These are phyloP conservation scores for Metarhizium brunneum DNA, from an alignment of 2,329 filamentous ascomycete species.

Conservation along the genomic window DNA sequence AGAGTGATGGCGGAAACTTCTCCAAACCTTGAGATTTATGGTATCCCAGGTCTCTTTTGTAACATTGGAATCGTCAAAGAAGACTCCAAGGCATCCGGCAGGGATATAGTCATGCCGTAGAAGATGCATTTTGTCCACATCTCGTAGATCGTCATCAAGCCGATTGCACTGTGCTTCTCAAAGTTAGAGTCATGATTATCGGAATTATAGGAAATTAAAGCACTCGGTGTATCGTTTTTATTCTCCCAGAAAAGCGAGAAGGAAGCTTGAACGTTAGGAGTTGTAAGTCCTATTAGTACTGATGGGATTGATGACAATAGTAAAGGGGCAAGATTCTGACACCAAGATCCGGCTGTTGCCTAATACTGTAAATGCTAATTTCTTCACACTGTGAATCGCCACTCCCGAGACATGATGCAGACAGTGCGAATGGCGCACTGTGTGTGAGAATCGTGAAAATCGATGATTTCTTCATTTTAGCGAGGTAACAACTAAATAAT, in stretches of 20 bases:
- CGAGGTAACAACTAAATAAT: background rate
- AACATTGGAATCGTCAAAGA: constrained; percentile 10
- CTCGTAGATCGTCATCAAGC: background rate
- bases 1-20: constrained; percentile 2
- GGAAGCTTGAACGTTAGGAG: background rate
- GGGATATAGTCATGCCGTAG: constrained; percentile 26
- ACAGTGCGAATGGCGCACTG: background rate
- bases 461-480: too few species aligned
- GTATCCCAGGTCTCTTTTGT: constrained; percentile 8
- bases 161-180: background rate
- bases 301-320: background rate
- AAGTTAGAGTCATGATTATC: background rate
- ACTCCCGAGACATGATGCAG: background rate
- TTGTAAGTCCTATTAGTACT: background rate
- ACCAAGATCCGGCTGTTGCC: too few species aligned
- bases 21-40: constrained; percentile 16
- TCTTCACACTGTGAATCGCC: too few species aligned
- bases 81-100: constrained; percentile 28
- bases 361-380: too few species aligned
- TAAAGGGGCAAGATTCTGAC: background rate
- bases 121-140: constrained; percentile 8
- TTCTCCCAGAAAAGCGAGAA: background rate
- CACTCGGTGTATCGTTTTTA: background rate
- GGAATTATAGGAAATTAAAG: background rate
- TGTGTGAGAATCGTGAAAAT: background rate